phyloP scores from a whole-genome alignment of 2,329 filamentous ascomycete species.

The Neonectria ditissima region DNA sequence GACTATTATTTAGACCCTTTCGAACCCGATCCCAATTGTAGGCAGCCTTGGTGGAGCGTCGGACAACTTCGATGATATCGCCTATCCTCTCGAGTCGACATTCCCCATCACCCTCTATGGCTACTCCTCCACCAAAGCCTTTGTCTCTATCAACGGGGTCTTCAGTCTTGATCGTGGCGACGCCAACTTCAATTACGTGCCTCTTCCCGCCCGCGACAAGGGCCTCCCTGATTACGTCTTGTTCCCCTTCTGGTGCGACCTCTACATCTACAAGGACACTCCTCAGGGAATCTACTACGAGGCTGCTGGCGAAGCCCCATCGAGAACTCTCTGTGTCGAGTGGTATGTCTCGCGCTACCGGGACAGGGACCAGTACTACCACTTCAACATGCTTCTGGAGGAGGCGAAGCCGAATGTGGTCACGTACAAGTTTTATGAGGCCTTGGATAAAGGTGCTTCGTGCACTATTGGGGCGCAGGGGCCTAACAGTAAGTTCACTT shows the following conservation, averaged over 20 bases:
- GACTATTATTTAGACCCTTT: conserved; percentile 1
- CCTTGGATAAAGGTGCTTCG: conserved; percentile 1
- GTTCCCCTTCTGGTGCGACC: conserved; percentile 18
- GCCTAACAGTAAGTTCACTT: not conserved
- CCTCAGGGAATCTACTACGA: conserved; percentile 13
- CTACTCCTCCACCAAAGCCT: conserved; percentile 8
- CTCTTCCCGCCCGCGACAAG: not conserved
- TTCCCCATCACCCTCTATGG: conserved; percentile 8
- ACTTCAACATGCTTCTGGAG: conserved; percentile 11
- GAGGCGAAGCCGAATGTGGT: conserved; percentile 7
- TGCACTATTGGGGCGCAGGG: conserved; percentile 12
- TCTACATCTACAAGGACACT: conserved; percentile 17
- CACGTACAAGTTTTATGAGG: conserved; percentile 12
- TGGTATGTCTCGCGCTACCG: conserved; percentile 11
- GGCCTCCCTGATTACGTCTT: conserved; percentile 5
- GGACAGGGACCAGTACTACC: conserved; percentile 10
- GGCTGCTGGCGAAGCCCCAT: conserved; percentile 5
- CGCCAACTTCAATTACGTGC: not conserved
- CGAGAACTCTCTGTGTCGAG: conserved; percentile 8
- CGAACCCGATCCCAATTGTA: conserved; percentile 7
- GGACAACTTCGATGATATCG: conserved; percentile 8
- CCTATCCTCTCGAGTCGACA: conserved; percentile 2
- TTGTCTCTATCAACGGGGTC: conserved; percentile 6
- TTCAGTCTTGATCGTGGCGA: conserved; percentile 8
- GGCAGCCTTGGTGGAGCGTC: conserved; percentile 5